A percentile compares a stretch with the other conserved stretches of the same genome.
phyloP scores from a whole-genome alignment of 768 basidiomycete genomes.

The Agaricus subrufescens region DNA sequence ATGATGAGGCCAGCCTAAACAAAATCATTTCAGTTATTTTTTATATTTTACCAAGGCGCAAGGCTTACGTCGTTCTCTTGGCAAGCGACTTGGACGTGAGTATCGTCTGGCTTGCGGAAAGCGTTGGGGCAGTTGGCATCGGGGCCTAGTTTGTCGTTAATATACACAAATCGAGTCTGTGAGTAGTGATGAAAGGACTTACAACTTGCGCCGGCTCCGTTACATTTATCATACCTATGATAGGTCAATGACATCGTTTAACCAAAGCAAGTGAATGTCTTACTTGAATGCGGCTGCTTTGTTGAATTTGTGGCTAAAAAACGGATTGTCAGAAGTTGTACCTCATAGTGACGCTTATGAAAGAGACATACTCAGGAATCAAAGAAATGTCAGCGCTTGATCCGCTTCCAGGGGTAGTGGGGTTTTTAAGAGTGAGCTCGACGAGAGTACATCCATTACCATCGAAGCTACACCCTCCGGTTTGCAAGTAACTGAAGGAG shows the following conservation, averaged over 20 bases:
- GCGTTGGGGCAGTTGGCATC: constrained; percentile 29
- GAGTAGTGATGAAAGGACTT: constrained; percentile 11
- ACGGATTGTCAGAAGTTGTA: background rate
- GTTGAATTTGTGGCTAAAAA: constrained; percentile 33
- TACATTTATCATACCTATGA: constrained; percentile 36
- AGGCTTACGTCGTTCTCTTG: constrained; percentile 27
- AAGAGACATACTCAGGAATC: constrained; percentile 33
- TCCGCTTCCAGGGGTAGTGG: constrained; percentile 10
- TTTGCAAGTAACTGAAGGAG: background rate
- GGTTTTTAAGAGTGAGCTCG: constrained; percentile 29
- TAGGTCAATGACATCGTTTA: background rate
- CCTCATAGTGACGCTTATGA: background rate
- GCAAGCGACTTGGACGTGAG: constrained; percentile 33
- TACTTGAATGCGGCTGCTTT: constrained; percentile 37
- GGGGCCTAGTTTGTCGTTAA: constrained; percentile 22
- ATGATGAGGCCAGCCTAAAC: constrained; percentile 29
- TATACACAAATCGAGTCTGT: background rate
- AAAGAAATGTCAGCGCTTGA: constrained; percentile 18
- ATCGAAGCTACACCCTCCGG: constrained; percentile 30
- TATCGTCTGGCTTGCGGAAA: constrained; percentile 31
- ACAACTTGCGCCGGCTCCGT: constrained; percentile 40
- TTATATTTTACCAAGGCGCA: background rate
- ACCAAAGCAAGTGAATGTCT: background rate
- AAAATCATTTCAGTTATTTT: background rate
- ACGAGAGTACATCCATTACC: constrained; percentile 34